Evolutionary conservation across 768 basidiomycete genomes (phyloP).

Genomic region (Chiua virens): DNA sequence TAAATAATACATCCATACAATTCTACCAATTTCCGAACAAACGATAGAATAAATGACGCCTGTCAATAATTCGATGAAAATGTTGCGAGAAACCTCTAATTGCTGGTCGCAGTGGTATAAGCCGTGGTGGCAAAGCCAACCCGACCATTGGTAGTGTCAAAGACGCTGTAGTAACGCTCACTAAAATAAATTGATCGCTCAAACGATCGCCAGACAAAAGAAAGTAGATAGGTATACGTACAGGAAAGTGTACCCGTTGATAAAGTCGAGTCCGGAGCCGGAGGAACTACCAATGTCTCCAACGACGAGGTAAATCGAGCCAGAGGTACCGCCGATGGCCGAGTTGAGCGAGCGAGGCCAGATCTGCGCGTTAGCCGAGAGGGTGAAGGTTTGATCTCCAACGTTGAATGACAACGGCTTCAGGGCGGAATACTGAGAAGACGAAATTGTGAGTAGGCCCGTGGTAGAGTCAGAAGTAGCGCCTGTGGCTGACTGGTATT

Average conservation of each 20-base stretch:
- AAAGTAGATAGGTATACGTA: background rate
- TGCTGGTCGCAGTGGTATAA: no score
- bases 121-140: conserved; percentile 41
- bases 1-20: no score
- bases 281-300: conserved; percentile 15
- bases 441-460: conserved; percentile 30
- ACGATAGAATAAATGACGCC: no score
- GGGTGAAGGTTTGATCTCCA: conserved; percentile 11
- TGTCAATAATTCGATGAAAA: no score
- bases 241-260: conserved; percentile 23
- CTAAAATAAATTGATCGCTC: background rate
- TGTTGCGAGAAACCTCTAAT: no score
- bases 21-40: no score
- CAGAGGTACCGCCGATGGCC: background rate
- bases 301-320: conserved; percentile 32
- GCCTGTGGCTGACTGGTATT: conserved; percentile 28
- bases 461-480: conserved; percentile 24
- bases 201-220: no score
- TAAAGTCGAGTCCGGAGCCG: conserved; percentile 23
- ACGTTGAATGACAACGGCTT: conserved; percentile 28
- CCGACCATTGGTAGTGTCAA: conserved; percentile 37
- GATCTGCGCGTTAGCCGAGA: conserved; percentile 21
- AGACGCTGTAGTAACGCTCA: conserved; percentile 46
- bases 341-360: no score
- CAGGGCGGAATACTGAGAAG: conserved; percentile 25